Conservation (phyloP, 2,329 filamentous ascomycete genomes). For the Fonsecaea nubica region DNA sequence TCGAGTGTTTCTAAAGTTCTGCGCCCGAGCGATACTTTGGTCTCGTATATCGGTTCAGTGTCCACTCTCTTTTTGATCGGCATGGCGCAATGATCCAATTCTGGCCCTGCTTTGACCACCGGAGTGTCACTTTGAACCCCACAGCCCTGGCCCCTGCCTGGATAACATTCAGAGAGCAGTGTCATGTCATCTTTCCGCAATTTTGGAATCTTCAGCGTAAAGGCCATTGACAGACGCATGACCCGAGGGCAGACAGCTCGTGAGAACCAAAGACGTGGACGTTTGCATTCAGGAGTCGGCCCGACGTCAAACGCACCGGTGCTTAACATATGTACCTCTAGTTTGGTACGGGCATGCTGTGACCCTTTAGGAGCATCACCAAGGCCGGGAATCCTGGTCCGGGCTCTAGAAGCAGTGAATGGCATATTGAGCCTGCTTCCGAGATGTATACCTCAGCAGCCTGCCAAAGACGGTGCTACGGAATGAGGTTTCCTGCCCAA, state of each 20-base stretch:
- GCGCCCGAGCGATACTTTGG: not conserved
- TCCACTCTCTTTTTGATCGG: constrained; percentile 23
- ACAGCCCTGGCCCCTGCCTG: constrained; percentile 13
- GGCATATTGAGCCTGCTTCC: constrained; percentile 11
- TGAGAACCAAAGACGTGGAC: not conserved
- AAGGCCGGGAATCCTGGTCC: constrained; percentile 16
- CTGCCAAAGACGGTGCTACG: constrained; percentile 12
- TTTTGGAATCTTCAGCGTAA: not conserved
- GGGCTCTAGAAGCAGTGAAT: not conserved
- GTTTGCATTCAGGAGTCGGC: constrained; percentile 2
- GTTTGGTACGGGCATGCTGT: constrained; percentile 3
- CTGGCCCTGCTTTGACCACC: constrained; percentile 2
- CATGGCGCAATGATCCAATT: constrained; percentile 32
- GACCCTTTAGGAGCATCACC: constrained; percentile 5
- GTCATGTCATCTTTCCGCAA: constrained; percentile 5
- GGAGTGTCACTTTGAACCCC: constrained; percentile 14
- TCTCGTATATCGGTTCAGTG: constrained; percentile 13
- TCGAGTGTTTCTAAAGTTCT: not conserved
- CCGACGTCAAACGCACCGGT: constrained; percentile 3
- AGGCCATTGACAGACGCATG: constrained; percentile 16
- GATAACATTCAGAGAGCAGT: constrained; percentile 23
- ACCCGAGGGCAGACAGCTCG: constrained; percentile 12
- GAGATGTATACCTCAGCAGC: constrained; percentile 15
- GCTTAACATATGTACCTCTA: constrained; percentile 2
- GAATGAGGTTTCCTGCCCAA: constrained; percentile 28